phyloP scores from a whole-genome alignment of 164 flowering plant genomes.

The Paratinospora sagittata region DNA sequence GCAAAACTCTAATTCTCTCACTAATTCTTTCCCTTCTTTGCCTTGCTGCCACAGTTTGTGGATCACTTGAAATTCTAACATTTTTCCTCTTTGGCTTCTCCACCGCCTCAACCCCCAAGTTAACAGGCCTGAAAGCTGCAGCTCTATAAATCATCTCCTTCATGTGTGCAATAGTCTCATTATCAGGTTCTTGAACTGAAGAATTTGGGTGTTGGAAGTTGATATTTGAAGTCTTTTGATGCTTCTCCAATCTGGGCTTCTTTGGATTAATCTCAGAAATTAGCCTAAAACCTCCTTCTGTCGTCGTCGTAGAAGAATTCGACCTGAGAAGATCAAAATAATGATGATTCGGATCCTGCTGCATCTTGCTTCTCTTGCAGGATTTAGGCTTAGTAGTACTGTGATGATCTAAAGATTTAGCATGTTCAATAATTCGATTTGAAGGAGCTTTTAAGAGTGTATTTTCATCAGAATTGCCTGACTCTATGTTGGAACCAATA shows the following conservation, averaged over 20 bases:
- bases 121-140: conserved; percentile 83
- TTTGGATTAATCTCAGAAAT: conserved; percentile 39
- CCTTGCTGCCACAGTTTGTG: conserved; percentile 96
- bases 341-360: conserved; percentile 7
- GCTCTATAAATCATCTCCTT: conserved; percentile 91
- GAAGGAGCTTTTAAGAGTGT: conserved; percentile 21
- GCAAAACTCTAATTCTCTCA: conserved; percentile 84
- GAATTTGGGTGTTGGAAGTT: conserved; percentile 56
- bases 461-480: conserved; percentile 15
- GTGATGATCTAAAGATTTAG: neutral
- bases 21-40: conserved; percentile 91
- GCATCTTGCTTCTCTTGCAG: conserved; percentile 15
- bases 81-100: conserved; percentile 91
- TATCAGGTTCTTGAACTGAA: conserved; percentile 51
- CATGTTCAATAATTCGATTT: conserved; percentile 5
- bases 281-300: conserved; percentile 34
- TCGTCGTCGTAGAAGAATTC: conserved; percentile 17
- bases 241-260: conserved; percentile 41
- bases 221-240: conserved; percentile 48
- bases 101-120: conserved; percentile 50
- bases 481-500: conserved; percentile 4
- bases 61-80: conserved; percentile 79
- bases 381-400: conserved; percentile 9
- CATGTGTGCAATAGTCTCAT: conserved; percentile 84
- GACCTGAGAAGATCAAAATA: conserved; percentile 23